A percentile compares a stretch with the other conserved stretches of the same genome.
Conservation (phyloP, 1,284 basidiomycete species). For the Cryptococcus amylolentus region DNA sequence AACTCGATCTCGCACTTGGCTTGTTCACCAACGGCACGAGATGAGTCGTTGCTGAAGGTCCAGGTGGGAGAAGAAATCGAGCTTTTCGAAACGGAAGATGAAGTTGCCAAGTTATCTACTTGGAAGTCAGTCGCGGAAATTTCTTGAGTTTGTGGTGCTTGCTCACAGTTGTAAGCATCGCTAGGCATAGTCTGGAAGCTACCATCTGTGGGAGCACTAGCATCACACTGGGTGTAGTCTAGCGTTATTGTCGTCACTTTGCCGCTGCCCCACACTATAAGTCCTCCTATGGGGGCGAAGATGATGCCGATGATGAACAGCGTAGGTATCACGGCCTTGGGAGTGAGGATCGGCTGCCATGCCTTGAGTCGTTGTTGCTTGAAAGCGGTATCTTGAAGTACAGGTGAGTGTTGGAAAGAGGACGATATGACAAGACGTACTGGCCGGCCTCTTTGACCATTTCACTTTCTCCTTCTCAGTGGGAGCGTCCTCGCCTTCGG, state of each 20-base stretch:
- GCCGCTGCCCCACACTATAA: constrained; percentile 84
- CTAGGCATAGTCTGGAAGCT: constrained; percentile 61
- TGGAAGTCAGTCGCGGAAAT: neutral
- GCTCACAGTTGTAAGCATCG: constrained; percentile 66
- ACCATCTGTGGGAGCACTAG: constrained; percentile 54
- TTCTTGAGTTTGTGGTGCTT: neutral
- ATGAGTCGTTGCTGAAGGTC: constrained; percentile 57
- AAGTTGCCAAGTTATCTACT: constrained; percentile 36
- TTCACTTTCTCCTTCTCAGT: constrained; percentile 74
- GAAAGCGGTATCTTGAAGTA: constrained; percentile 79
- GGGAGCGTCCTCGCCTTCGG: constrained; percentile 24
- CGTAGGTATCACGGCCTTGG: constrained; percentile 93
- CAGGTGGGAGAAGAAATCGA: constrained; percentile 59
- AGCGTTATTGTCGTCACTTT: constrained; percentile 89
- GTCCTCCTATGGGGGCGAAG: constrained; percentile 92
- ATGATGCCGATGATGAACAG: constrained; percentile 91
- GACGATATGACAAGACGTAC: constrained; percentile 54
- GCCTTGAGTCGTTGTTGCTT: constrained; percentile 99
- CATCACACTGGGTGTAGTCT: constrained; percentile 91
- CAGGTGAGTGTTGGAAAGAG: neutral
- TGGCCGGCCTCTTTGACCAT: constrained; percentile 80
- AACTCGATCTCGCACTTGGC: constrained; percentile 75
- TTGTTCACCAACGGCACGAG: constrained; percentile 53
- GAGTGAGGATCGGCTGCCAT: constrained; percentile 99
- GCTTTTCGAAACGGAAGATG: constrained; percentile 59